phyloP scores from a whole-genome alignment of 2,329 filamentous ascomycete genomes.

The Cadophora luteo-olivacea region DNA sequence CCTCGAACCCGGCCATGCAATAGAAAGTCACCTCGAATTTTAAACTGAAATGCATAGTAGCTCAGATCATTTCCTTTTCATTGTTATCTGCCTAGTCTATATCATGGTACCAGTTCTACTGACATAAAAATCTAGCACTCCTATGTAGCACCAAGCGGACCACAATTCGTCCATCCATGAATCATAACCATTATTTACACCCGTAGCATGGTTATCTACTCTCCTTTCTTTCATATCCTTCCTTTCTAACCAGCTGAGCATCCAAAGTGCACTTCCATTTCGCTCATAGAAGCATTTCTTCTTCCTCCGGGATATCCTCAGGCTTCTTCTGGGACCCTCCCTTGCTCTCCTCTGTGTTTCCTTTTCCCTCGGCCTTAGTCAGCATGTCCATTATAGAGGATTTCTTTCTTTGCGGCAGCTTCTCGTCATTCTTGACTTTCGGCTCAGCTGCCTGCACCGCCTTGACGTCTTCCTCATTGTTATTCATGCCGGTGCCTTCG shows the following conservation, averaged over 20 bases:
- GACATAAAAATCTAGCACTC: constrained; percentile 2
- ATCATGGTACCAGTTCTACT: neutral
- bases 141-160: neutral
- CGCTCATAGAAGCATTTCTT: constrained; percentile 6
- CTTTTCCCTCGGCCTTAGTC: constrained; percentile 16
- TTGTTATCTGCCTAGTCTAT: constrained; percentile 3
- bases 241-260: neutral
- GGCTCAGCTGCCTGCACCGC: constrained; percentile 21
- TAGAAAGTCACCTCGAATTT: too few relatives aligned
- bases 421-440: constrained; percentile 21
- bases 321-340: constrained; percentile 5
- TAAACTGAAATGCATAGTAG: too few relatives aligned
- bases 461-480: constrained; percentile 23
- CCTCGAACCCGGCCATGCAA: too few relatives aligned
- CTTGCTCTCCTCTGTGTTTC: neutral
- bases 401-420: constrained; percentile 24
- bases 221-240: neutral
- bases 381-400: constrained; percentile 26
- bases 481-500: constrained; percentile 32
- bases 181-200: constrained; percentile 16
- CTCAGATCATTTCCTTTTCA: neutral
- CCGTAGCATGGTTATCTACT: neutral
- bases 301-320: neutral
- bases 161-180: constrained; percentile 3
- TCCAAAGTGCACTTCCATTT: neutral